Evolutionary conservation across 345 rosid genomes (phyloP).

Genomic region (Abelmoschus esculentus): DNA sequence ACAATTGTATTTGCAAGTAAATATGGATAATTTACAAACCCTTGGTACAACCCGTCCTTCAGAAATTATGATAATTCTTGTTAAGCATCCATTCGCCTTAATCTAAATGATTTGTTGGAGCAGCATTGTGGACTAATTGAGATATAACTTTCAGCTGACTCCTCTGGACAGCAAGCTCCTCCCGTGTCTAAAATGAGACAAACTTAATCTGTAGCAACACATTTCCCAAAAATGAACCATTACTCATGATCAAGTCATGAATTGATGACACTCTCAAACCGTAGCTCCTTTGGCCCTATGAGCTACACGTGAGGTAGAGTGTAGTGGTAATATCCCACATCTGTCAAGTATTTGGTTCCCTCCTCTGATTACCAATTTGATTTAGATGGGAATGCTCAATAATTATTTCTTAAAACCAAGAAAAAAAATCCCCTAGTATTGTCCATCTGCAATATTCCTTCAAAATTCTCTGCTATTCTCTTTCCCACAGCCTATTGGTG

Average conservation of each 20-base stretch:
- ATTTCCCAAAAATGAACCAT: not conserved
- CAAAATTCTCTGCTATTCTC: not conserved
- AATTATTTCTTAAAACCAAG: not conserved
- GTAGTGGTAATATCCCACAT: not conserved
- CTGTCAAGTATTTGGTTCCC: not conserved
- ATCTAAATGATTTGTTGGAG: not conserved
- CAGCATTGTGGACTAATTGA: too few relatives aligned
- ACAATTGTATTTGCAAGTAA: not conserved
- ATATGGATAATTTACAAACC: not conserved
- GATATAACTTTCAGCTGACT: too few relatives aligned
- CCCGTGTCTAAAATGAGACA: not conserved
- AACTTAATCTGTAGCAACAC: not conserved
- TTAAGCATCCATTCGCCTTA: not conserved
- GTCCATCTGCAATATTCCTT: not conserved
- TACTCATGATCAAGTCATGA: not conserved
- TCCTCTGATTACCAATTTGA: not conserved
- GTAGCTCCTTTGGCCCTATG: not conserved
- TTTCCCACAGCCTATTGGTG: not conserved
- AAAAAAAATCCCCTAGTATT: not conserved
- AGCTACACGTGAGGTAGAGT: not conserved
- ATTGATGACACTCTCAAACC: not conserved
- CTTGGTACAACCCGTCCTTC: not conserved
- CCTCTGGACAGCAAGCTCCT: not conserved
- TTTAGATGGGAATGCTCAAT: not conserved
- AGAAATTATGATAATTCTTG: not conserved